These are phyloP conservation scores for Cryptosporidium sp. DNA, from an alignment of 169 alveolate species.

Conservation along the genomic window DNA sequence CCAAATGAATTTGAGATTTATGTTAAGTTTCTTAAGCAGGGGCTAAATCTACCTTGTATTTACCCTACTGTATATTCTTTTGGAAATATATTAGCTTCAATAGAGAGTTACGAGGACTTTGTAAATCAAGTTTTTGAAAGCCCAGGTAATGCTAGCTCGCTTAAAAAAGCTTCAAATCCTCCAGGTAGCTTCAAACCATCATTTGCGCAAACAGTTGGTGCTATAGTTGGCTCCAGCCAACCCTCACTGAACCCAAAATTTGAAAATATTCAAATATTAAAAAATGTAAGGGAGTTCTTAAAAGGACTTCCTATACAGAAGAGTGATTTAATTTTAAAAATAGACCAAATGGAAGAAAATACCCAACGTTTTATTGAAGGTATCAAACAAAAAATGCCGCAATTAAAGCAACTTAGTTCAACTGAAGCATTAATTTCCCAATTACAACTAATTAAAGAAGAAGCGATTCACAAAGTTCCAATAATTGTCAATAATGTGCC, in stretches of 20 bases:
- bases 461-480: constrained; percentile 64
- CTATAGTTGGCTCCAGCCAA: constrained; percentile 24
- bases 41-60: constrained; percentile 55
- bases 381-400: constrained; percentile 34
- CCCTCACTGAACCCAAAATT: constrained; percentile 52
- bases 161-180: not conserved
- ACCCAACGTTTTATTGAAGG: constrained; percentile 26
- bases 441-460: constrained; percentile 59
- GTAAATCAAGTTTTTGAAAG: constrained; percentile 50
- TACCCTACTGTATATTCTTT: constrained; percentile 57
- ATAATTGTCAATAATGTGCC: constrained; percentile 65
- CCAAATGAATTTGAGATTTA: constrained; percentile 40
- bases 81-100: constrained; percentile 71
- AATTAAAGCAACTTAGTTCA: constrained; percentile 25
- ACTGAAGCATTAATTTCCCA: constrained; percentile 52
- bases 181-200: constrained; percentile 1
- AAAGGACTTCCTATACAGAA: constrained; percentile 42
- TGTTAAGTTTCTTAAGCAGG: constrained; percentile 57
- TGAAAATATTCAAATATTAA: constrained; percentile 55
- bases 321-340: constrained; percentile 49
- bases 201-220: not conserved
- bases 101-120: constrained; percentile 73
- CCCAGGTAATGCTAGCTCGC: not conserved
- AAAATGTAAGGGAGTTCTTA: constrained; percentile 29
- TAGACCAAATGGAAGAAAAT: constrained; percentile 58